These are phyloP conservation scores for Cubamyces lactineus DNA, from an alignment of 768 basidiomycete species.

Conservation along the genomic window DNA sequence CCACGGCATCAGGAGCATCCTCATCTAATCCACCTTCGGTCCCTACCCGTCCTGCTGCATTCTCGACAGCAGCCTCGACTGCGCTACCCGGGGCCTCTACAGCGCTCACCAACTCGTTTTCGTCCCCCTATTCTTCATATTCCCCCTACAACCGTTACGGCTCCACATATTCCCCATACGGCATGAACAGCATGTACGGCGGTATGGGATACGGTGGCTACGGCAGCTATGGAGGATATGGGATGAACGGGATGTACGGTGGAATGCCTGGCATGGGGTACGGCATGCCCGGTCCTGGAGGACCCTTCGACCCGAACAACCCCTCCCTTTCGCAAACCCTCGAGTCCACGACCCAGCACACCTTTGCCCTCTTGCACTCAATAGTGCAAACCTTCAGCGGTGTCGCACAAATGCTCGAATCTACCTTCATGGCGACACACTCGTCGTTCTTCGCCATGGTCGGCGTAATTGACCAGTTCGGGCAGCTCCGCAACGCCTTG, in stretches of 20 bases:
- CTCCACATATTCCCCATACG: conserved; percentile 46
- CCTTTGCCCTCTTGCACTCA: conserved; percentile 90
- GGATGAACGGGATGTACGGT: conserved; percentile 38
- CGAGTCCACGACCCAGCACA: conserved; percentile 87
- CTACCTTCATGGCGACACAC: conserved; percentile 96
- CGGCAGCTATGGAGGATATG: conserved; percentile 46
- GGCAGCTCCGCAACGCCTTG: conserved; percentile 86
- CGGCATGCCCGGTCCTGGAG: conserved; percentile 45
- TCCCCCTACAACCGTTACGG: conserved; percentile 51
- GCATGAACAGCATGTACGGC: conserved; percentile 46
- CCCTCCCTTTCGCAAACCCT: conserved; percentile 85
- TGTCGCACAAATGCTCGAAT: conserved; percentile 96
- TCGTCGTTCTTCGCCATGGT: conserved; percentile 96
- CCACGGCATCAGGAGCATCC: conserved; percentile 23
- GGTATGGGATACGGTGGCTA: conserved; percentile 49
- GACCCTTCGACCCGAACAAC: conserved; percentile 51
- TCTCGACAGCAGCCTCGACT: conserved; percentile 35
- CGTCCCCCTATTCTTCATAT: conserved; percentile 44
- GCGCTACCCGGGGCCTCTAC: conserved; percentile 37
- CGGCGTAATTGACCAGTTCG: conserved; percentile 94
- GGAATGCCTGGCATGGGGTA: conserved; percentile 47
- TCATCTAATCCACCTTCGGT: conserved; percentile 43
- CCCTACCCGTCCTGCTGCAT: conserved; percentile 64
- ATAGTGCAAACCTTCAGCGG: conserved; percentile 96
- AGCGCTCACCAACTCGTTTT: conserved; percentile 34